Conservation (phyloP, 1,284 basidiomycete genomes). For the Abortiporus biennis region DNA sequence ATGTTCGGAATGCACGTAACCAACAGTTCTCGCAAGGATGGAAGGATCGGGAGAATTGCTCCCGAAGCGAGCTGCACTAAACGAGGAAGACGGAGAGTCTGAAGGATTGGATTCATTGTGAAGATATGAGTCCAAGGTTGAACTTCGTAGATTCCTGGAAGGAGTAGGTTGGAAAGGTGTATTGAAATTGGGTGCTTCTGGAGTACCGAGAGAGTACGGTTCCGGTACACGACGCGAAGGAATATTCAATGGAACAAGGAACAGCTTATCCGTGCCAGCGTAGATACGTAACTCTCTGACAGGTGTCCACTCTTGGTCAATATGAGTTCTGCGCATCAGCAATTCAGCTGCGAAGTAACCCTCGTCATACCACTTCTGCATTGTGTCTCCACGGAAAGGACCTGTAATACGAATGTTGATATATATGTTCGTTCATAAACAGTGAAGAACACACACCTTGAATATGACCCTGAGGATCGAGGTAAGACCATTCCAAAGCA, state of each 20-base stretch:
- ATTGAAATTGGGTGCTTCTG: neutral
- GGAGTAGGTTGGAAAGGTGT: too few relatives aligned
- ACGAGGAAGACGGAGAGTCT: constrained; percentile 66
- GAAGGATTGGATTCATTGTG: constrained; percentile 46
- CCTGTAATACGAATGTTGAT: constrained; percentile 42
- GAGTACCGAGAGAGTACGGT: constrained; percentile 14
- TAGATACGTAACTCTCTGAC: constrained; percentile 52
- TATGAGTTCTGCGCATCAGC: constrained; percentile 71
- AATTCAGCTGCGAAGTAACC: constrained; percentile 88
- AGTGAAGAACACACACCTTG: constrained; percentile 55
- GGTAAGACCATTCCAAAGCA: constrained; percentile 83
- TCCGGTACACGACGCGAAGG: constrained; percentile 47
- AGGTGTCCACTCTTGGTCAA: constrained; percentile 61
- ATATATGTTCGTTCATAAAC: neutral
- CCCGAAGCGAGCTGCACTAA: constrained; percentile 53
- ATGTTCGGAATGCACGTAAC: constrained; percentile 31
- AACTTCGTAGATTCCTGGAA: constrained; percentile 48
- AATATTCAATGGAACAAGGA: constrained; percentile 46
- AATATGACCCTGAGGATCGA: constrained; percentile 84
- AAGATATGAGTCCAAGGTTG: constrained; percentile 47
- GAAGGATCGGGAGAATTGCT: constrained; percentile 66
- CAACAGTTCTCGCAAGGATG: constrained; percentile 40
- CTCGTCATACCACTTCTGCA: constrained; percentile 96
- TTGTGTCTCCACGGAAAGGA: constrained; percentile 84
- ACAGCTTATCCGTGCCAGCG: constrained; percentile 51